Base-by-base conservation (phyloP, 2,329 filamentous ascomycete genomes). In the Nemania sp. region DNA sequence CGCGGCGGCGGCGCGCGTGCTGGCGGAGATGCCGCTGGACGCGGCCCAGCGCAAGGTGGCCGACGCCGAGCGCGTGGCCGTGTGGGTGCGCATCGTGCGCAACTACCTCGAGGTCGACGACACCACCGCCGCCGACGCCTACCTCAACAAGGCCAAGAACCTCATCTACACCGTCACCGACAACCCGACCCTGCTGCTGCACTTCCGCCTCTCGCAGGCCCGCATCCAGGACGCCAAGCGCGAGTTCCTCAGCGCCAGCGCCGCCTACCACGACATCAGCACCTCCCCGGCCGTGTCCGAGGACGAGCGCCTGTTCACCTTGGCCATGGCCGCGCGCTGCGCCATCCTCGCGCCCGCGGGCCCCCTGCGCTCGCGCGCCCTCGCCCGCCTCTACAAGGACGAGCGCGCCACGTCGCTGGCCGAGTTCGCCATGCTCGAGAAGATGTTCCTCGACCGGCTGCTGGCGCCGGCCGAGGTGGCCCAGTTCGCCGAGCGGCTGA, bases 21-120 rank as follows among this genome's bases (percentile, higher is more conserved):
- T 99, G 6, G 84, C 90, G 66, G 87, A 86, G 31, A 96, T 97
- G 64, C 89, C 91, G 28, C 85, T 97, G 41, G 93, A 99, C 69
- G 88, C 84, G 52, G 92, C 91, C 2, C 91, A 96, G 75, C 87
- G 93, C 43, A 86, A 89, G 52, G 86, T 97, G 30, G 84, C 86
- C 23, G 86, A 91, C 68, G 84, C 90, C 64, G 89, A 93, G 63
- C 92, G 91, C 73, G 90, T 91, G 7, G 80, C 80, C 49, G 83
- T 94, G 49, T 97, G 93, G 90, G 88, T 97, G 63, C 89, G 93
- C 56, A 96, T 99, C 68, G 91, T 95, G 68, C 85, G 94, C 58
- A 89, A 95, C 77, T 95, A 94, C 70, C 83, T 99, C 58, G 93
- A 99, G 75, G 90, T 92, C 42, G 93, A 96, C 70, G 92, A 97